Conservation (phyloP, 1,284 basidiomycete species). For the Cryptococcus sp. region DNA sequence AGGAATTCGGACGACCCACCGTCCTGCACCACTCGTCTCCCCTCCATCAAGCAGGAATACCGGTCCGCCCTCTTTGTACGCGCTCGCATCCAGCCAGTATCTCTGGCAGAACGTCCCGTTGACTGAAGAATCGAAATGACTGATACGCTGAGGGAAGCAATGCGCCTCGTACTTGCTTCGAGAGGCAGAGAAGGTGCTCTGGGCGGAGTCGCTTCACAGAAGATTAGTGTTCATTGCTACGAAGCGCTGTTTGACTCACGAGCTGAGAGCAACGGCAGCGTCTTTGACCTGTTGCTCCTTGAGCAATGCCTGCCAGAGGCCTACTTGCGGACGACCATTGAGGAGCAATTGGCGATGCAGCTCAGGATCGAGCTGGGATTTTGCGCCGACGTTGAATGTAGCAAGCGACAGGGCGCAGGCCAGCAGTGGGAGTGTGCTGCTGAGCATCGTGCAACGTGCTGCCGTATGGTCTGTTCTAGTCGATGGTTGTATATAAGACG, state of each 20-base stretch:
- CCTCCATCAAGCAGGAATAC: slow-evolving; percentile 81
- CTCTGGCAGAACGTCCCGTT: slow-evolving; percentile 57
- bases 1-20: slow-evolving; percentile 24
- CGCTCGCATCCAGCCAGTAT: slow-evolving; percentile 86
- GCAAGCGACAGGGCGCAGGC: too few relatives aligned
- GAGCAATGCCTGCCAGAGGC: slow-evolving; percentile 37
- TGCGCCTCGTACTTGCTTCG: slow-evolving; percentile 40
- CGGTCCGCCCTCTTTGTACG: slow-evolving; percentile 74
- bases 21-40: slow-evolving; percentile 62
- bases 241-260: too few relatives aligned
- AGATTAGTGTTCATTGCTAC: background rate
- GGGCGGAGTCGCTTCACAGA: background rate
- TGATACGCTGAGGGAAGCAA: slow-evolving; percentile 80
- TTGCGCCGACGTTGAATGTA: background rate
- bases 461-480: too few relatives aligned
- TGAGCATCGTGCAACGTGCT: too few relatives aligned
- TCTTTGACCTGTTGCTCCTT: slow-evolving; percentile 5
- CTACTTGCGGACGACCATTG: slow-evolving; percentile 37
- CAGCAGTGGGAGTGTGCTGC: too few relatives aligned
- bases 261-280: too few relatives aligned
- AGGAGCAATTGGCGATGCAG: slow-evolving; percentile 34
- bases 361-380: slow-evolving; percentile 21
- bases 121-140: slow-evolving; percentile 60
- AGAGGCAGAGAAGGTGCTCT: slow-evolving; percentile 3
- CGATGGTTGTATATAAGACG: too few relatives aligned